Percentiles rank a stretch among this genome's conserved stretches.
Conservation (phyloP, 2,329 filamentous ascomycete genomes). For the Penicillium italicum region DNA sequence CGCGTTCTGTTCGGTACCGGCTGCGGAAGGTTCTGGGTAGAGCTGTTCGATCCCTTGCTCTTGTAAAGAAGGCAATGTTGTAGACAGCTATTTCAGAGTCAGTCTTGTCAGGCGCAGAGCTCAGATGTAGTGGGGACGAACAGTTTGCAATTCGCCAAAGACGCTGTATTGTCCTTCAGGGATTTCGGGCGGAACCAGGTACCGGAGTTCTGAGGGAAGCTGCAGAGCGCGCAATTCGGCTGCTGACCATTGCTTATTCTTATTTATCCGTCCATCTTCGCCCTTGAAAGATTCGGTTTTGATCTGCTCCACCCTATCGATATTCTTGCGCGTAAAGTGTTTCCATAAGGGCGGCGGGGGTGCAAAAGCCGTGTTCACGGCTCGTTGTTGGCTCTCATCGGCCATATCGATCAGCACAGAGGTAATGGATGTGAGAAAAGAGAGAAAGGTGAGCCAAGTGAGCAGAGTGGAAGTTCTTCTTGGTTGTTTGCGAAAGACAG, state of each 20-base stretch:
- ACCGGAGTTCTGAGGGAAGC: conserved; percentile 67
- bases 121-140: conserved; percentile 29
- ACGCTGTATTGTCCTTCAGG: conserved; percentile 69
- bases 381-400: conserved; percentile 49
- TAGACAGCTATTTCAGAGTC: conserved; percentile 43
- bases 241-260: conserved; percentile 34
- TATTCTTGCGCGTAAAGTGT: conserved; percentile 74
- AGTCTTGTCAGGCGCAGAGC: conserved; percentile 1
- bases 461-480: background rate
- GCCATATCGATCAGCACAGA: conserved; percentile 50
- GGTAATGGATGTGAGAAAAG: background rate
- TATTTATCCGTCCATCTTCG: conserved; percentile 26
- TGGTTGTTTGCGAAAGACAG: background rate
- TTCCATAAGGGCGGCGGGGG: conserved; percentile 87
- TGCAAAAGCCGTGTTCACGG: conserved; percentile 67
- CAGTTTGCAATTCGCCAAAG: conserved; percentile 66
- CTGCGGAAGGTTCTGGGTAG: conserved; percentile 48
- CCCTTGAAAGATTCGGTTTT: conserved; percentile 40
- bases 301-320: conserved; percentile 55
- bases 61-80: conserved; percentile 63
- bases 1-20: conserved; percentile 53
- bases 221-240: conserved; percentile 39
- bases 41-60: conserved; percentile 70
- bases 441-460: background rate
- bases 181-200: conserved; percentile 75